Evolutionary conservation across 1,139 yeast species (phyloP).

Genomic region (Sugiyamaella grinbergsii): DNA sequence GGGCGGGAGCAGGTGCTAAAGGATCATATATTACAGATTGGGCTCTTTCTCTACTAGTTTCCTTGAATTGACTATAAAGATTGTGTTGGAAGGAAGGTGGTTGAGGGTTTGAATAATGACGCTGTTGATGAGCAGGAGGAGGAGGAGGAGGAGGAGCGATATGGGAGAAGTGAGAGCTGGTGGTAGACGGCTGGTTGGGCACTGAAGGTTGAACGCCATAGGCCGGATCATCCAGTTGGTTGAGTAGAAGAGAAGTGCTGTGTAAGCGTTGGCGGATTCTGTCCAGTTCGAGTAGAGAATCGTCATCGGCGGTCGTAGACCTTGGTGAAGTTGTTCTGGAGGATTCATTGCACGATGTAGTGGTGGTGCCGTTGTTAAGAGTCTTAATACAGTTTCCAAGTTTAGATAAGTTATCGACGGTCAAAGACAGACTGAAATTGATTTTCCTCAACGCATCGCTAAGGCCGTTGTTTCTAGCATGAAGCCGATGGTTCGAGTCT

Average conservation of each 20-base stretch:
- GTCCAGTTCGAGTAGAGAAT: conserved; percentile 13
- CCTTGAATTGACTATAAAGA: conserved; percentile 13
- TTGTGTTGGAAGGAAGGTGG: conserved; percentile 14
- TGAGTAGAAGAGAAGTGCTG: conserved; percentile 17
- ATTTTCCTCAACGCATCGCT: conserved; percentile 29
- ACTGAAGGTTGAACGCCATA: conserved; percentile 3
- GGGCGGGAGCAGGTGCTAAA: conserved; percentile 31
- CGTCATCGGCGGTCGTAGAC: conserved; percentile 11
- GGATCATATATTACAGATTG: conserved; percentile 38
- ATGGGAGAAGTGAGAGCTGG: background rate
- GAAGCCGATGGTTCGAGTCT: conserved; percentile 28
- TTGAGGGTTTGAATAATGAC: too few species aligned
- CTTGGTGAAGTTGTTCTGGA: conserved; percentile 13
- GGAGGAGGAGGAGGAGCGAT: conserved; percentile 14
- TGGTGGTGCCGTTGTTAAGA: background rate
- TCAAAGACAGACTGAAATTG: conserved; percentile 27
- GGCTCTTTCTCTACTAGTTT: conserved; percentile 36
- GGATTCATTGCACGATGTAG: background rate
- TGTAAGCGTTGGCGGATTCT: conserved; percentile 18
- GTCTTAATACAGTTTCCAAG: conserved; percentile 19
- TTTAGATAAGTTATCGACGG: conserved; percentile 25
- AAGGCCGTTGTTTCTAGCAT: conserved; percentile 24
- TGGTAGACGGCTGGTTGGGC: background rate
- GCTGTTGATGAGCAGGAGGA: conserved; percentile 1
- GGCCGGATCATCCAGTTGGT: conserved; percentile 24